Evolutionary conservation across 2,329 filamentous ascomycete genomes (phyloP), one percentile per base, ranked within the genome.

Genomic region (Penicillium sp.): DNA sequence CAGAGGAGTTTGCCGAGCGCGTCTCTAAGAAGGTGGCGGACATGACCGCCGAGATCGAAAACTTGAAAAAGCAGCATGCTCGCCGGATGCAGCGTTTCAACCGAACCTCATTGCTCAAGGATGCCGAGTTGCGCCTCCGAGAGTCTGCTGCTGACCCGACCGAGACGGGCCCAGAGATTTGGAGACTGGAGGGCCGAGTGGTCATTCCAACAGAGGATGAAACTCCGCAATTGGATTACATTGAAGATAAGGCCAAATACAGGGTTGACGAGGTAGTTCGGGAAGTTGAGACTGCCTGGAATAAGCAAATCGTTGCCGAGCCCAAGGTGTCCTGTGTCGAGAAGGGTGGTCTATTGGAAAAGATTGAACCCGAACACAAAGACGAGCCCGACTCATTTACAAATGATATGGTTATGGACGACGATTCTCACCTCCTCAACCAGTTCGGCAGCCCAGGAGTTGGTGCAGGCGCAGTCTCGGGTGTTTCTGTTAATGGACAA

Each of bases 1-100:
- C 92, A 0, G 87, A 90, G 42, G 88, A 94, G 63, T 97, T 97
- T 73, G 86, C 88, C 55, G 88, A 88, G 68, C 85, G 91, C 35
- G 89, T 92, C 2, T 78, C 84, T 22, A 84, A 88, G 45, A 88
- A 89, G 67, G 82, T 94, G 11, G 82, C 84, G 9, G 84, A 88
- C 28, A 88, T 90, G 48, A 85, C 89, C 58, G 84, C 84, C 1
- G 92, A 97, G 66, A 91, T 97, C 53, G 88, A 92, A 64, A 86
- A 85, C 63, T 87, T 97, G 83, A 90, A 91, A 73, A 84, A 83
- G 33, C 84, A 88, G 28, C 93, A 99, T 71, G 86, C 85, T 3
- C 85, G 85, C 66, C 83, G 87, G 55, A 83, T 97, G 76, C 84
- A 86, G 25, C 88, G 87, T 61, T 83, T 96, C 64, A 88, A 87